A percentile compares a stretch with the other conserved stretches of the same genome.
phyloP scores from a whole-genome alignment of 306 rosid species.

The Adenanthera pavonina region DNA sequence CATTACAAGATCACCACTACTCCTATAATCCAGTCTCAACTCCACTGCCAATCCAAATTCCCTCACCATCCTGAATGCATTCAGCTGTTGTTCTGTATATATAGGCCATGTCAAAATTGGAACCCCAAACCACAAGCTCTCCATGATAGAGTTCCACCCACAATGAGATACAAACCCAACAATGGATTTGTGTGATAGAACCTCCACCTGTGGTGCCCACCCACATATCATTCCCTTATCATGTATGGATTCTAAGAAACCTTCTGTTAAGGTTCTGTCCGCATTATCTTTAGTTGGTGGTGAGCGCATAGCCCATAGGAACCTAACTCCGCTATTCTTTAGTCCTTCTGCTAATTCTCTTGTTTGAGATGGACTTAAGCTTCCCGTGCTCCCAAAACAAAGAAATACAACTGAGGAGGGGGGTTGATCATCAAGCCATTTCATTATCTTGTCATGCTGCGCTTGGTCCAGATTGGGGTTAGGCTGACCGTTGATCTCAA shows the following conservation, averaged over 20 bases:
- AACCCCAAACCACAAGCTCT: slow-evolving; percentile 74
- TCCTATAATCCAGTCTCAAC: slow-evolving; percentile 55
- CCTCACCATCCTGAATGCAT: slow-evolving; percentile 62
- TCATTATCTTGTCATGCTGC: slow-evolving; percentile 49
- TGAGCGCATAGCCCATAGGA: slow-evolving; percentile 59
- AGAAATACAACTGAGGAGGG: slow-evolving; percentile 54
- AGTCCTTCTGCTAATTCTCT: slow-evolving; percentile 66
- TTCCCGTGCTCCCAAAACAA: slow-evolving; percentile 74
- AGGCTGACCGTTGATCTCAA: slow-evolving; percentile 42
- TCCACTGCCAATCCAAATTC: slow-evolving; percentile 53
- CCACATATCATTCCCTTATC: slow-evolving; percentile 62
- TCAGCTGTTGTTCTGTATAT: slow-evolving; percentile 76
- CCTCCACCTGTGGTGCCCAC: slow-evolving; percentile 70
- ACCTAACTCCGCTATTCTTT: slow-evolving; percentile 52
- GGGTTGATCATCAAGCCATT: slow-evolving; percentile 59
- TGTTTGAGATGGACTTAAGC: slow-evolving; percentile 57
- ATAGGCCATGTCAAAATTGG: slow-evolving; percentile 76
- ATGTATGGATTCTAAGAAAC: slow-evolving; percentile 59
- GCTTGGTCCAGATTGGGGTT: slow-evolving; percentile 44
- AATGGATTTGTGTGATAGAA: slow-evolving; percentile 54
- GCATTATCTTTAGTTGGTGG: slow-evolving; percentile 36
- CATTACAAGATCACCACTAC: slow-evolving; percentile 43
- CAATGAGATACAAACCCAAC: slow-evolving; percentile 69
- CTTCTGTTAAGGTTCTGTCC: slow-evolving; percentile 52
- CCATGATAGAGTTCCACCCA: slow-evolving; percentile 76